Percentiles rank a stretch among this genome's conserved stretches.
phyloP scores from a whole-genome alignment of 805 yeast genomes.

The Saccharomycopsis sp. region DNA sequence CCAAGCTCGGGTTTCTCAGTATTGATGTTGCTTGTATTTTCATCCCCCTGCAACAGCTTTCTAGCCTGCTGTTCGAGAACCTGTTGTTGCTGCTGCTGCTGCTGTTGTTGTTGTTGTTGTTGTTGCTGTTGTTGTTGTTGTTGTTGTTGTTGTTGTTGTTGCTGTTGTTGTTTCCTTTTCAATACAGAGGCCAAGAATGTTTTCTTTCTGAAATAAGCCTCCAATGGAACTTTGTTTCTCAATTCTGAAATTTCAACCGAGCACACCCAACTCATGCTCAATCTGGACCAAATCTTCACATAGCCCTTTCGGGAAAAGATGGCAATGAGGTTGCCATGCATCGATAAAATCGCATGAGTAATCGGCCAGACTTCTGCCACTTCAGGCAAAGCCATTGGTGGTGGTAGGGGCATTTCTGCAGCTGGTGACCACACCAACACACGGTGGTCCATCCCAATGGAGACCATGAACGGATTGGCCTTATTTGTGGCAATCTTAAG shows the following conservation, averaged over 20 bases:
- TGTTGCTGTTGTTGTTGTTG: slow-evolving; percentile 17
- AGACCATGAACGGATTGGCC: slow-evolving; percentile 53
- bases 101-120: slow-evolving; percentile 6
- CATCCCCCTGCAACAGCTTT: not conserved
- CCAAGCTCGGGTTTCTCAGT: not conserved
- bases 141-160: slow-evolving; percentile 2
- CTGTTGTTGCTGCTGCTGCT: not conserved
- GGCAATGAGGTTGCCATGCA: slow-evolving; percentile 50
- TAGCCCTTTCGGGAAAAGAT: slow-evolving; percentile 44
- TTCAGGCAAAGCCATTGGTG: slow-evolving; percentile 38
- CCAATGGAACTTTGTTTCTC: slow-evolving; percentile 35
- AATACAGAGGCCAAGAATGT: slow-evolving; percentile 34
- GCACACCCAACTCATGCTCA: slow-evolving; percentile 50
- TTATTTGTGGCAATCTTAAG: slow-evolving; percentile 50
- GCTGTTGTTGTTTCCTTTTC: slow-evolving; percentile 27
- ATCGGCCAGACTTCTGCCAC: slow-evolving; percentile 51
- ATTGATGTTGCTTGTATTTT: not conserved
- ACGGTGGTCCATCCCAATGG: slow-evolving; percentile 66
- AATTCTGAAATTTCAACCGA: slow-evolving; percentile 33
- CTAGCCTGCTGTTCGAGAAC: not conserved
- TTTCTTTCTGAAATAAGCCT: slow-evolving; percentile 50
- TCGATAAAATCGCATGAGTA: slow-evolving; percentile 44
- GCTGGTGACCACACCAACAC: slow-evolving; percentile 69
- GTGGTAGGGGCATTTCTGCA: slow-evolving; percentile 34
- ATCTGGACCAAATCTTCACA: slow-evolving; percentile 54